phyloP scores from a whole-genome alignment of 129 eudicot species.

The Centrapalus pauciflorus region DNA sequence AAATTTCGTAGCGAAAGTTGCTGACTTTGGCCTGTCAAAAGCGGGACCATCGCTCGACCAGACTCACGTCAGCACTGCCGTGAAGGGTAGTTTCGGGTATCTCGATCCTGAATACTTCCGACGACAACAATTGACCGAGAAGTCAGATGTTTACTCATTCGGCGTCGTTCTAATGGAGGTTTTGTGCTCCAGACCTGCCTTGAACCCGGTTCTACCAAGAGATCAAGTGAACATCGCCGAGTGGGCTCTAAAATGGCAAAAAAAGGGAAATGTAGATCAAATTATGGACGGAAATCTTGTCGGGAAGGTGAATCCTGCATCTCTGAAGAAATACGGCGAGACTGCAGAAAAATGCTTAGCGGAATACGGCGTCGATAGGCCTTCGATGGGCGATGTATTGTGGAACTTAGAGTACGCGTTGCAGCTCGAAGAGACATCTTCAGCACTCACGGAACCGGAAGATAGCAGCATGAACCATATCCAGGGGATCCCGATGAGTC shows the following conservation, averaged over 20 bases:
- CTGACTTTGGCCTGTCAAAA: conserved; percentile 93
- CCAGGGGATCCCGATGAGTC: conserved; percentile 52
- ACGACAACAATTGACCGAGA: conserved; percentile 91
- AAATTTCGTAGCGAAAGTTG: conserved; percentile 85
- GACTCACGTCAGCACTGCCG: conserved; percentile 97
- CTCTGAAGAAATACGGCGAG: conserved; percentile 89
- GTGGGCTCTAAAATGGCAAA: conserved; percentile 98
- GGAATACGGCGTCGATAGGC: conserved; percentile 92
- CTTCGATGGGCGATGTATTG: conserved; percentile 94
- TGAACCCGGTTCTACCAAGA: conserved; percentile 91
- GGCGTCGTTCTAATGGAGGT: conserved; percentile 97
- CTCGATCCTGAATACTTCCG: conserved; percentile 97
- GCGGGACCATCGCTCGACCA: conserved; percentile 91
- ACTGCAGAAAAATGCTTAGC: conserved; percentile 91
- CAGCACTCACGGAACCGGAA: conserved; percentile 75
- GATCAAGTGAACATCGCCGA: conserved; percentile 99
- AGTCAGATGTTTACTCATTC: conserved; percentile 91
- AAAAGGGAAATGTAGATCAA: conserved; percentile 80
- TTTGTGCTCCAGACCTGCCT: conserved; percentile 82
- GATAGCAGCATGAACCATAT: conserved; percentile 96
- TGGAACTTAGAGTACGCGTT: conserved; percentile 96
- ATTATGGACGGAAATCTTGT: conserved; percentile 65
- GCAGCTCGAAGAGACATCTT: conserved; percentile 89
- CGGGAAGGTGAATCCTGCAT: conserved; percentile 76
- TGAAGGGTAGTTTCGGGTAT: conserved; percentile 96